Base-by-base conservation (phyloP, 306 rosid species). In the Bauhinia variegata region DNA sequence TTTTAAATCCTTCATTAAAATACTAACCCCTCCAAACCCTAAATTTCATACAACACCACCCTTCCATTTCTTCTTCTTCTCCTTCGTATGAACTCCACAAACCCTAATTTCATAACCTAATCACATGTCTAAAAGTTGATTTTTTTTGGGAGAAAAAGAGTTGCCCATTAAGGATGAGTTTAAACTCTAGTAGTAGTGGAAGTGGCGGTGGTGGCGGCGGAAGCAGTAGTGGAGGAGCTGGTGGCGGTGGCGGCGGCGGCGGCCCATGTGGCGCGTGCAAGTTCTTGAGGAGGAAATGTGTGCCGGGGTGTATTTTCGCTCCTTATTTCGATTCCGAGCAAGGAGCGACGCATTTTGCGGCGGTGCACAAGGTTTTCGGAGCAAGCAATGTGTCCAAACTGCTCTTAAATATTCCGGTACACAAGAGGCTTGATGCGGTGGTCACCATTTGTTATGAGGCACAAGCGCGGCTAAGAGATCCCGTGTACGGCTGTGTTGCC, bases 241-340 rank as follows among this genome's bases (percentile, higher is more conserved):
- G 83, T 0, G 67, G 95, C 0, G 75, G 87, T 0, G 91, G 98
- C 2, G 67, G 83, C 0, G 67, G 95, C 0, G 75, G 87, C 0
- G 91, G 98, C 2, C 98, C 98, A 3, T 92, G 98, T 30, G 98
- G 98, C 0, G 98, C 98, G 7, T 92, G 98, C 70, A 92, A 92
- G 82, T 92, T 92, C 17, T 69, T 92, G 63, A 59, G 98, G 34
- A 71, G 98, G 58, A 92, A 92, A 84, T 92, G 98, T 4, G 88
- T 79, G 39, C 67, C 71, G 5, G 93, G 91, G 3, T 92, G 98
- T 59, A 84, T 92, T 43, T 92, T 92, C 37, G 96, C 98, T 0
- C 98, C 98, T 0, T 92, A 89, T 79, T 92, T 92, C 10, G 98
- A 92, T 62, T 86, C 98, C 0, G 96, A 92, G 68, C 96, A 92